Conservation (phyloP, 768 basidiomycete species). For the Dioszegia crocea region DNA sequence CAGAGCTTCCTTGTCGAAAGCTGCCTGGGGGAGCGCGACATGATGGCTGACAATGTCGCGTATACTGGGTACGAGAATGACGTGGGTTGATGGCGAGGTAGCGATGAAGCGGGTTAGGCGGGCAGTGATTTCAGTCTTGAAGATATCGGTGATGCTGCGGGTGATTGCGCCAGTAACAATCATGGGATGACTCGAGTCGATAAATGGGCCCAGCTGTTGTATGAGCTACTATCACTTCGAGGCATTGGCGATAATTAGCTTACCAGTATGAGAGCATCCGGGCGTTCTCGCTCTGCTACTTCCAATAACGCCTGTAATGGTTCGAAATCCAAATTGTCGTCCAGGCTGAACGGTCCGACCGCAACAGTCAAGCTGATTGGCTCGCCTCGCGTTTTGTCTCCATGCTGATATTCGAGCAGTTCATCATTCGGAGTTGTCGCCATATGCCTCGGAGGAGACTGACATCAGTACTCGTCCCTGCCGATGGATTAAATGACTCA, state of each 20-base stretch:
- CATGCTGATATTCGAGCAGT: conserved; percentile 50
- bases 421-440: conserved; percentile 50
- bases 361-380: conserved; percentile 67
- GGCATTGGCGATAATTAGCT: conserved; percentile 21
- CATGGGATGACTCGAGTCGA: conserved; percentile 70
- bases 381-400: conserved; percentile 50
- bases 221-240: too few relatives aligned
- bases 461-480: too few relatives aligned
- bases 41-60: conserved; percentile 76
- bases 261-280: conserved; percentile 75
- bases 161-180: conserved; percentile 73
- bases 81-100: conserved; percentile 62
- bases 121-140: conserved; percentile 61
- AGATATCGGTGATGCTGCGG: conserved; percentile 62
- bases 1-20: conserved; percentile 48
- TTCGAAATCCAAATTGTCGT: conserved; percentile 69
- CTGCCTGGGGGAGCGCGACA: conserved; percentile 74
- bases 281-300: conserved; percentile 62
- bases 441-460: conserved; percentile 64
- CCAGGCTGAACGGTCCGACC: conserved; percentile 80
- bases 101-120: conserved; percentile 60
- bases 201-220: conserved; percentile 82
- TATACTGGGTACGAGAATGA: conserved; percentile 76
- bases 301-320: conserved; percentile 65
- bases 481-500: too few relatives aligned